Conservation (phyloP, 495 filamentous ascomycete species). For the Lasiosphaeria miniovina region DNA sequence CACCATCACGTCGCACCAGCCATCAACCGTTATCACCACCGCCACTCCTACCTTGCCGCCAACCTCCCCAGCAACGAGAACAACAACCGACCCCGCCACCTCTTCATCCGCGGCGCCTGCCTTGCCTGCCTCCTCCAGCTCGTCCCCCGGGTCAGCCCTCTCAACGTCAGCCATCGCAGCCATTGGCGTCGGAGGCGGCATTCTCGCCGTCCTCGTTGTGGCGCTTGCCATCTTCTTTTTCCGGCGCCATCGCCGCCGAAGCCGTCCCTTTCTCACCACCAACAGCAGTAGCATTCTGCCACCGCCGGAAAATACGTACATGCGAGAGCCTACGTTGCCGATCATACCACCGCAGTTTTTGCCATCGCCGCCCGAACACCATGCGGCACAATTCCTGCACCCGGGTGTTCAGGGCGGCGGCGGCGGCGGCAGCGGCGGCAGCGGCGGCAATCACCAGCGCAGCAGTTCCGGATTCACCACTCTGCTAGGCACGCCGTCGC, state of each 20-base stretch:
- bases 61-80: neutral
- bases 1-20: constrained; percentile 23
- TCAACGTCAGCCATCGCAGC: constrained; percentile 28
- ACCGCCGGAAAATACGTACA: constrained; percentile 2
- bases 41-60: constrained; percentile 1
- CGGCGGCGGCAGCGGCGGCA: neutral
- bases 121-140: neutral
- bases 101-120: constrained; percentile 7
- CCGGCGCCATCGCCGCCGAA: constrained; percentile 15
- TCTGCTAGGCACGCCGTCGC: constrained; percentile 2
- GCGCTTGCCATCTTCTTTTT: constrained; percentile 21
- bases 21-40: constrained; percentile 25
- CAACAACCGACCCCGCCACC: constrained; percentile 1
- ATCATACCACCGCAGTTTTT: constrained; percentile 1
- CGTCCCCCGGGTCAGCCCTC: constrained; percentile 5
- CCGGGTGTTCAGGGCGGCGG: neutral
- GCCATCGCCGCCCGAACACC: constrained; percentile 7
- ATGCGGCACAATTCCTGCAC: constrained; percentile 12
- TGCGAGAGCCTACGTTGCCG: constrained; percentile 11
- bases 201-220: constrained; percentile 18
- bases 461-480: constrained; percentile 17
- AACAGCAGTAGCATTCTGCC: neutral
- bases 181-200: constrained; percentile 22
- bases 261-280: neutral
- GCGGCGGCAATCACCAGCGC: constrained; percentile 7